These are phyloP conservation scores for Prinsepia uniflora DNA, from an alignment of 306 rosid species.

Conservation along the genomic window DNA sequence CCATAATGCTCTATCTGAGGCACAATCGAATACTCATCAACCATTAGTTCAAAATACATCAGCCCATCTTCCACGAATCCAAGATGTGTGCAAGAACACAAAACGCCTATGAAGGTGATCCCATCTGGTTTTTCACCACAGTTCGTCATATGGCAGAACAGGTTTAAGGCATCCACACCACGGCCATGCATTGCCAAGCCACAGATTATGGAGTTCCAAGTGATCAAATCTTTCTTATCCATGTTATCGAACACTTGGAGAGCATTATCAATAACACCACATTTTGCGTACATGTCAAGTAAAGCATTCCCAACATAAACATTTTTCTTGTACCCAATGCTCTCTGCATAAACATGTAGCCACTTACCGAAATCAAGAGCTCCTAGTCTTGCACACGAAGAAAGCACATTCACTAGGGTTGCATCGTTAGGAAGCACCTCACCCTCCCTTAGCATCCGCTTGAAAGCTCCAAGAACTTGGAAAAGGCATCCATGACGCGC, in stretches of 20 bases:
- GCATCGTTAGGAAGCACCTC: constrained; percentile 62
- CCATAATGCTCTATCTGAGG: constrained; percentile 61
- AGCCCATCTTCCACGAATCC: constrained; percentile 59
- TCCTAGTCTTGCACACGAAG: constrained; percentile 72
- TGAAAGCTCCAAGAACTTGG: constrained; percentile 50
- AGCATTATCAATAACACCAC: constrained; percentile 58
- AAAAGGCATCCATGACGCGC: constrained; percentile 37
- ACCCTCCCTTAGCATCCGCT: constrained; percentile 51
- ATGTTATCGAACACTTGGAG: constrained; percentile 46
- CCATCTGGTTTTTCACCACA: constrained; percentile 45
- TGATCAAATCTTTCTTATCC: constrained; percentile 42
- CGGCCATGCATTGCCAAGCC: constrained; percentile 60
- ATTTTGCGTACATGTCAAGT: constrained; percentile 75
- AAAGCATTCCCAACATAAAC: constrained; percentile 57
- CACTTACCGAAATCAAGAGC: constrained; percentile 71
- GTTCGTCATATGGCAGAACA: constrained; percentile 58
- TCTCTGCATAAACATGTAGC: constrained; percentile 48
- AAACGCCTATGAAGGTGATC: constrained; percentile 59
- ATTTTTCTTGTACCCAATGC: constrained; percentile 44
- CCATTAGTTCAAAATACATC: constrained; percentile 54
- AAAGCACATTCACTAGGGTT: constrained; percentile 52
- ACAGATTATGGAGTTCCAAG: constrained; percentile 51
- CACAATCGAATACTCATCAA: constrained; percentile 42
- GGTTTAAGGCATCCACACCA: constrained; percentile 47
- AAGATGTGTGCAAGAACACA: constrained; percentile 65